Evolutionary conservation across 2,329 filamentous ascomycete genomes (phyloP), one percentile per base, ranked within the genome.

Genomic region (Penicillium digitatum): DNA sequence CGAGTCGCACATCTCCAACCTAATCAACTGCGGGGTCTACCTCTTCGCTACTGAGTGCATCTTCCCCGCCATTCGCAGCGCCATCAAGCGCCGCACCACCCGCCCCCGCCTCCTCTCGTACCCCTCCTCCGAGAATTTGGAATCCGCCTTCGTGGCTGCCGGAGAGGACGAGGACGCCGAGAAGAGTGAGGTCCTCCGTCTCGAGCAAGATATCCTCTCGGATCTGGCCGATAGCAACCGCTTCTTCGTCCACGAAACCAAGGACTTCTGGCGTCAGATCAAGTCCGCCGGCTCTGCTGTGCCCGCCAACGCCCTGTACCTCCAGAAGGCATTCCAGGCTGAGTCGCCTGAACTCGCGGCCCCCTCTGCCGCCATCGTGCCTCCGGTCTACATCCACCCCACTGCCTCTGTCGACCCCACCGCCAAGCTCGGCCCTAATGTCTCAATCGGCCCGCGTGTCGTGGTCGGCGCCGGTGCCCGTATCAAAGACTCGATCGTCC

Each of bases 241-340:
- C 74, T 99, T 99, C 81, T 97, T 91, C 76, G 94, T 97, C 31
- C 89, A 96, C 74, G 94, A 99, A 80, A 97, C 93, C 63, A 95
- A 95, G 79, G 94, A 97, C 74, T 99, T 99, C 76, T 99, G 94
- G 94, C 90, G 94, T 66, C 94, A 99, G 81, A 97, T 99, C 83
- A 99, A 99, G 84, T 96, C 94, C 1, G 94, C 94, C 57, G 94
- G 94, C 57, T 97, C 93, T 6, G 94, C 94, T 47, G 91, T 99
- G 27, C 94, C 94, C 16, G 94, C 94, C 60, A 97, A 97, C 70
- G 94, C 94, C 14, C 83, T 99, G 32, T 99, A 99, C 77, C 85
- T 99, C 52, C 90, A 95, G 73, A 90, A 96, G 79, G 93, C 94
- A 20, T 88, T 88, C 80, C 93, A 97, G 76, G 83, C 81, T 42